Conservation (phyloP, 441 rosid species). For the Hura crepitans region DNA sequence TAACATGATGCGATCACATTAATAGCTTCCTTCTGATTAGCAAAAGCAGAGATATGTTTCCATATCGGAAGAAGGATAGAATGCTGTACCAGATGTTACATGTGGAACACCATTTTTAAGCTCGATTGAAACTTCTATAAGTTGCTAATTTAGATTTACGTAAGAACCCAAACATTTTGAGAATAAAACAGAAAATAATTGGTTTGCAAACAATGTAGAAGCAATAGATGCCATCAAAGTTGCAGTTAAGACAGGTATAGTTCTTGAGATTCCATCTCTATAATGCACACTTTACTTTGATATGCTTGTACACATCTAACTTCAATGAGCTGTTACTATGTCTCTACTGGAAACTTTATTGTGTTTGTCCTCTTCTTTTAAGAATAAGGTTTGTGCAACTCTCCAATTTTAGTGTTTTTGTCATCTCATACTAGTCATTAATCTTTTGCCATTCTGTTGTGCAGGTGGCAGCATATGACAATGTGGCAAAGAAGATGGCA, state of each 20-base stretch:
- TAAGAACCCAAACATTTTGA: not conserved
- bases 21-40: conserved; percentile 1
- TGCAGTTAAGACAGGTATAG: not conserved
- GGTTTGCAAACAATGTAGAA: not conserved
- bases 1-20: not conserved
- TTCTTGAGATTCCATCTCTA: not conserved
- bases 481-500: conserved; percentile 67
- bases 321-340: not conserved
- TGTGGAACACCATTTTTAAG: not conserved
- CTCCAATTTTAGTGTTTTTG: not conserved
- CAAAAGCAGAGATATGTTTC: not conserved
- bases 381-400: not conserved
- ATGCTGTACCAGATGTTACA: not conserved
- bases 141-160: not conserved
- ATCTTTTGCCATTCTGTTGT: conserved; percentile 9
- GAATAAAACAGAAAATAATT: not conserved
- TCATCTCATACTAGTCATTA: not conserved
- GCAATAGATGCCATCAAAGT: not conserved
- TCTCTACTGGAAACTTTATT: not conserved
- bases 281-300: not conserved
- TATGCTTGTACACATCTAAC: not conserved
- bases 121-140: not conserved
- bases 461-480: conserved; percentile 94
- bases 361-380: not conserved
- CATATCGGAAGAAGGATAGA: not conserved